These are phyloP conservation scores for Wickerhamomyces silvicola DNA, from an alignment of 805 yeast genomes.

Conservation along the genomic window DNA sequence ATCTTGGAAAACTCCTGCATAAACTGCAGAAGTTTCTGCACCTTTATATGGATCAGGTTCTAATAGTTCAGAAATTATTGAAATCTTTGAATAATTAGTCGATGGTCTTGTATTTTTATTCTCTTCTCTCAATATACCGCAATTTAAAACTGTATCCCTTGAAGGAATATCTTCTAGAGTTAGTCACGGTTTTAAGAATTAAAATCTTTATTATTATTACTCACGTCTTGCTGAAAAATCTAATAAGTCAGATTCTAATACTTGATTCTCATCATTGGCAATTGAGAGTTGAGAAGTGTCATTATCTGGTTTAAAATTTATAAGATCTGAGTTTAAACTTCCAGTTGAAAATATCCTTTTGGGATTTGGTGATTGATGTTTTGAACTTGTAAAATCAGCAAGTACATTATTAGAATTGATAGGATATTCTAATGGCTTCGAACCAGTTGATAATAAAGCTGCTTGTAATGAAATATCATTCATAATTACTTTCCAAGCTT, in stretches of 20 bases:
- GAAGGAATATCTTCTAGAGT: too few relatives aligned
- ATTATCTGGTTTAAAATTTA: conserved; percentile 2
- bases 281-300: conserved; percentile 3
- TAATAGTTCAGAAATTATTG: conserved; percentile 7
- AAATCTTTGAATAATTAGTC: conserved; percentile 2
- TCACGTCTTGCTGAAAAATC: conserved; percentile 3
- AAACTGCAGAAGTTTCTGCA: conserved; percentile 4
- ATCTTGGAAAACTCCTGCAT: conserved; percentile 18
- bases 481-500: conserved; percentile 27
- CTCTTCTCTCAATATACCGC: too few relatives aligned
- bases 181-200: too few relatives aligned
- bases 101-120: conserved; percentile 2
- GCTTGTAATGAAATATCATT: conserved; percentile 33
- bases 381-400: conserved; percentile 21
- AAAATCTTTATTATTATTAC: neutral
- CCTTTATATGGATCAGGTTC: conserved; percentile 1
- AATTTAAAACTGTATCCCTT: too few relatives aligned
- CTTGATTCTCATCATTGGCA: conserved; percentile 11
- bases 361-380: conserved; percentile 5
- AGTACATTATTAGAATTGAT: conserved; percentile 11
- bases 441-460: conserved; percentile 31
- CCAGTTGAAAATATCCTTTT: neutral
- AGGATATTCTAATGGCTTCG: conserved; percentile 7
- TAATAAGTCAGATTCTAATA: conserved; percentile 11
- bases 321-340: conserved; percentile 2